Percentiles rank a stretch among this genome's conserved stretches.
Evolutionary conservation across 2,329 filamentous ascomycete genomes (phyloP).

Genomic region (Claviceps sorghi): DNA sequence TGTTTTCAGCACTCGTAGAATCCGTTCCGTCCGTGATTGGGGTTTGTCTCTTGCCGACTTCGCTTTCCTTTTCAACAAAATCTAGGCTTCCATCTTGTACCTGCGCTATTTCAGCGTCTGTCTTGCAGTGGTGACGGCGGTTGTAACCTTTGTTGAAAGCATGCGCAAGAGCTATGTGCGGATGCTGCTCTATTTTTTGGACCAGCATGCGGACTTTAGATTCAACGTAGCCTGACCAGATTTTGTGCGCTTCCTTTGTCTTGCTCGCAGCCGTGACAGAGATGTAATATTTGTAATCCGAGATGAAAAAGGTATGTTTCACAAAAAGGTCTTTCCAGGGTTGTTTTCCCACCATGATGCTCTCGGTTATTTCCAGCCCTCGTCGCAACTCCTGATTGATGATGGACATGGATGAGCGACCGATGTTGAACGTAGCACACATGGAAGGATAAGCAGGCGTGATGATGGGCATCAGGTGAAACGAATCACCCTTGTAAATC

Average conservation of each 20-base stretch:
- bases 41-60: slow-evolving; percentile 18
- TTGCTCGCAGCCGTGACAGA: slow-evolving; percentile 72
- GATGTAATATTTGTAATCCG: slow-evolving; percentile 90
- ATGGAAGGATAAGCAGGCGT: slow-evolving; percentile 95
- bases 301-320: slow-evolving; percentile 86
- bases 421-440: slow-evolving; percentile 94
- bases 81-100: slow-evolving; percentile 39
- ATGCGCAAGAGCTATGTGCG: slow-evolving; percentile 68
- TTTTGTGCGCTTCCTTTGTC: slow-evolving; percentile 68
- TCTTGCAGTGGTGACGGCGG: slow-evolving; percentile 56
- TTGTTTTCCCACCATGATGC: slow-evolving; percentile 62
- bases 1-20: slow-evolving; percentile 32
- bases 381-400: slow-evolving; percentile 72
- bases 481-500: slow-evolving; percentile 66
- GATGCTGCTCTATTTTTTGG: slow-evolving; percentile 64
- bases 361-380: slow-evolving; percentile 61
- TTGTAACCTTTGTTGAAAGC: slow-evolving; percentile 91
- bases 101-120: slow-evolving; percentile 34
- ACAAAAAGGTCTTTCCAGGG: slow-evolving; percentile 80
- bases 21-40: not conserved
- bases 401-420: slow-evolving; percentile 67
- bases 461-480: slow-evolving; percentile 94
- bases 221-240: slow-evolving; percentile 85
- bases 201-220: slow-evolving; percentile 84
- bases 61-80: slow-evolving; percentile 27